phyloP scores from a whole-genome alignment of 1,284 basidiomycete species.

The Bondarzewia mesenterica region DNA sequence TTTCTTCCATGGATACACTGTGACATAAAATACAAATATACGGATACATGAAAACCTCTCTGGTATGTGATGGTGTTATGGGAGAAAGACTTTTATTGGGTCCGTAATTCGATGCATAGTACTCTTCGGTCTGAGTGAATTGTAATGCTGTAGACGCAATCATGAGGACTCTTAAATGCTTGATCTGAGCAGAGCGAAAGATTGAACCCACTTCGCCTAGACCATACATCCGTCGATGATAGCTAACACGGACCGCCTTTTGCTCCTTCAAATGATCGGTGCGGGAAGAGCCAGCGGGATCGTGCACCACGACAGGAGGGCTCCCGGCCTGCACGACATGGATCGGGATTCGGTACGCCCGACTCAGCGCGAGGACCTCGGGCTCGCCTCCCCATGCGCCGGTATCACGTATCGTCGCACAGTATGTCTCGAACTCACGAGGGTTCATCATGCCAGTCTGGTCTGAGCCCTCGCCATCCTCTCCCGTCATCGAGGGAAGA shows the following conservation, averaged over 20 bases:
- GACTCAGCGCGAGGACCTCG: conserved; percentile 87
- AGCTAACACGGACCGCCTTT: conserved; percentile 70
- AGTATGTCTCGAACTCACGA: conserved; percentile 72
- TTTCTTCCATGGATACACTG: neutral
- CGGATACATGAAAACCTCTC: too few relatives aligned
- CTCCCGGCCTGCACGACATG: conserved; percentile 84
- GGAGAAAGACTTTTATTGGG: conserved; percentile 30
- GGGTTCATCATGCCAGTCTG: conserved; percentile 69
- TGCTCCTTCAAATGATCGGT: conserved; percentile 27
- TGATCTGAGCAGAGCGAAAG: neutral
- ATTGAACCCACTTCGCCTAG: conserved; percentile 73
- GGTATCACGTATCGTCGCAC: conserved; percentile 72
- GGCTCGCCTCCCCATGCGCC: conserved; percentile 96
- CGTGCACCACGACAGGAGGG: conserved; percentile 80
- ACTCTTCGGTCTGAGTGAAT: conserved; percentile 64
- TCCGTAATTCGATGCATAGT: conserved; percentile 32
- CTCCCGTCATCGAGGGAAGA: conserved; percentile 70
- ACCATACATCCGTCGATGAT: conserved; percentile 88
- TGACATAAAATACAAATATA: neutral
- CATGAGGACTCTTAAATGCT: conserved; percentile 5
- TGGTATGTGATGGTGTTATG: conserved; percentile 14
- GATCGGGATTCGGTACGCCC: conserved; percentile 82
- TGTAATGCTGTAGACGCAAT: conserved; percentile 63
- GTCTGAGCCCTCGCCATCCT: conserved; percentile 65
- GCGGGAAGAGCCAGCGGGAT: conserved; percentile 35